A percentile compares a stretch with the other conserved stretches of the same genome.
Evolutionary conservation across 2,329 filamentous ascomycete species (phyloP).

Genomic region (Fusarium sambucinum): DNA sequence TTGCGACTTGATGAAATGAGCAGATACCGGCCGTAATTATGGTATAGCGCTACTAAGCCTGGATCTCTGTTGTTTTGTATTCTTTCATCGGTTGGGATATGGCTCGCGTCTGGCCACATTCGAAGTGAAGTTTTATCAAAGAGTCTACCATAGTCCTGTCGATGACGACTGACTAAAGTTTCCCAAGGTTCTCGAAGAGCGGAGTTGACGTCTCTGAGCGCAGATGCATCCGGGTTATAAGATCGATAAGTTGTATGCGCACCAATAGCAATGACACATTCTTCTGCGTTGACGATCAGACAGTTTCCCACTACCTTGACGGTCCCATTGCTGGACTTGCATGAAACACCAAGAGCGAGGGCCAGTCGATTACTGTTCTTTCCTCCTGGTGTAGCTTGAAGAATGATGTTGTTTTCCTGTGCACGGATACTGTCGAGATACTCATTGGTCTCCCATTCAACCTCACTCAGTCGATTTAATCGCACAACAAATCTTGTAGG

Average conservation of each 20-base stretch:
- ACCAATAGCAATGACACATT: slow-evolving; percentile 38
- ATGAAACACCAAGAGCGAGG: slow-evolving; percentile 31
- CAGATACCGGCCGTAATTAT: slow-evolving; percentile 52
- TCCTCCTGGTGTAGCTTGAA: slow-evolving; percentile 42
- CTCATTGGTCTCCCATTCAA: slow-evolving; percentile 46
- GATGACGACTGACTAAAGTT: slow-evolving; percentile 22
- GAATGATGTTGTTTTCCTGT: slow-evolving; percentile 26
- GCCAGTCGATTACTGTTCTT: slow-evolving; percentile 37
- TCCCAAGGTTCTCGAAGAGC: slow-evolving; percentile 40
- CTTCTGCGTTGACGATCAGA: slow-evolving; percentile 17
- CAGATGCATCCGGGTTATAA: slow-evolving; percentile 28
- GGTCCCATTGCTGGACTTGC: background rate
- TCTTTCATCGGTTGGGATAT: slow-evolving; percentile 41
- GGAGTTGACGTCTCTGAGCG: slow-evolving; percentile 42
- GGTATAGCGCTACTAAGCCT: slow-evolving; percentile 47
- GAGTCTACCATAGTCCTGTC: slow-evolving; percentile 36
- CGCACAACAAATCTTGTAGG: slow-evolving; percentile 43
- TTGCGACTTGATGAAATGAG: slow-evolving; percentile 47
- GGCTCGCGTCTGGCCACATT: slow-evolving; percentile 38
- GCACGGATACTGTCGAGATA: slow-evolving; percentile 43
- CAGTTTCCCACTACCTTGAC: slow-evolving; percentile 37
- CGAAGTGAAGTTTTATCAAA: slow-evolving; percentile 36
- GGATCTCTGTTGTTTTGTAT: slow-evolving; percentile 40
- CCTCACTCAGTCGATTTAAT: slow-evolving; percentile 41
- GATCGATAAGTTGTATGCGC: slow-evolving; percentile 44